Evolutionary conservation across 1,284 basidiomycete species (phyloP).

Genomic region (Apiotrichum sp.): DNA sequence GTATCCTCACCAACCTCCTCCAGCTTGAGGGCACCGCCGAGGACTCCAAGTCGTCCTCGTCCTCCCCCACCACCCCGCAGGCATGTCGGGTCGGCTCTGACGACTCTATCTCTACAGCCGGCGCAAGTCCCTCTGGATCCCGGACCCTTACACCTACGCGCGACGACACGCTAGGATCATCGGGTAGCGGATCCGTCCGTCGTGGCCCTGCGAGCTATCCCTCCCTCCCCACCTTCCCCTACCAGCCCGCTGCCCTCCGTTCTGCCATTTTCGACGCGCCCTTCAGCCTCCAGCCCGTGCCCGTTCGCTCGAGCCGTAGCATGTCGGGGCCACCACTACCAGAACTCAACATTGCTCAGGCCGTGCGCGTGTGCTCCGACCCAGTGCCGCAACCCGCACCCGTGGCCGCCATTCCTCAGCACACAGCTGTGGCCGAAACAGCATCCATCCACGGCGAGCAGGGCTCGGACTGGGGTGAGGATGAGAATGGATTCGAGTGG

Average conservation of each 20-base stretch:
- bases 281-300: slow-evolving; percentile 18
- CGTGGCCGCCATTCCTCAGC: slow-evolving; percentile 13
- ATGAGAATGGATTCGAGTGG: slow-evolving; percentile 42
- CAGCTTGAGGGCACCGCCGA: background rate
- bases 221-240: background rate
- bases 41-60: background rate
- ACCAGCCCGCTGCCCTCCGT: slow-evolving; percentile 1
- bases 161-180: background rate
- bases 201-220: background rate
- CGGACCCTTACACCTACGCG: slow-evolving; percentile 5
- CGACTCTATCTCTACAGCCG: background rate
- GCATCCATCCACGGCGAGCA: slow-evolving; percentile 41
- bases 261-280: slow-evolving; percentile 7
- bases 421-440: slow-evolving; percentile 19
- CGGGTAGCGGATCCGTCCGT: background rate
- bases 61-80: slow-evolving; percentile 10
- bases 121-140: slow-evolving; percentile 2
- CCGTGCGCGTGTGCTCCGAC: background rate
- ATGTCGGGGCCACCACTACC: background rate
- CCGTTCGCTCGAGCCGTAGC: slow-evolving; percentile 8
- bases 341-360: background rate
- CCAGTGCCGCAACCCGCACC: background rate
- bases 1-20: background rate
- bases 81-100: slow-evolving; percentile 4
- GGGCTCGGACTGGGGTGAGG: slow-evolving; percentile 44